Evolutionary conservation across 306 rosid genomes (phyloP), one percentile per base, ranked within the genome.

Genomic region (Vicia sativa): DNA sequence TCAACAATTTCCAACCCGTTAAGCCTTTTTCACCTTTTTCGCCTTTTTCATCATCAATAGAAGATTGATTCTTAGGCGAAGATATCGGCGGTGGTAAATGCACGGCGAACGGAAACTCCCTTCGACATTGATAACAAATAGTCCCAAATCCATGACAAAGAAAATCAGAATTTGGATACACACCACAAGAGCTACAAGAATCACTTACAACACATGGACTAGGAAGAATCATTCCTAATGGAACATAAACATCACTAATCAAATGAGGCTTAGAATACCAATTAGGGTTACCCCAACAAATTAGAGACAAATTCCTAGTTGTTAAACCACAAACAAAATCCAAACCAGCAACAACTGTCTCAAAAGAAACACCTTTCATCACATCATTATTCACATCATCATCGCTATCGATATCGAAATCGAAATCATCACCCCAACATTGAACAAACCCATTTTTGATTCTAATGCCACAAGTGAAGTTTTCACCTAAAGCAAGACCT

Each of bases 281-380:
- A 65, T 74, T 77, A 57, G 56, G 48, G 11, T 9, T 49, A 18
- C 86, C 86, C 83, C 81, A 78, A 39, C 86, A 82, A 39, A 75
- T 21, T 5, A 75, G 12, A 41, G 83, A 71, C 73, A 82, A 63
- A 63, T 82, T 67, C 19, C 19, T 60, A 4, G 83, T 78, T 0
- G 62, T 78, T 31, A 82, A 68, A 18, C 86, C 86, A 78, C 86
- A 82, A 62, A 78, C 79, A 72, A 62, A 82, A 68, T 82, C 82
- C 68, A 75, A 78, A 41, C 86, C 86, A 75, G 81, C 80, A 71
- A 78, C 81, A 62, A 82, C 52, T 49, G 83, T 67, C 71, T 78
- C 86, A 59, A 71, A 82, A 0, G 86, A 75, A 82, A 78, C 76
- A 72, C 77, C 57, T 11, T 55, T 28, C 8, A 80, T 52, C 7